Percentiles rank a stretch among this genome's conserved stretches.
Evolutionary conservation across 2,329 filamentous ascomycete genomes (phyloP).

Genomic region (Apiospora marii): DNA sequence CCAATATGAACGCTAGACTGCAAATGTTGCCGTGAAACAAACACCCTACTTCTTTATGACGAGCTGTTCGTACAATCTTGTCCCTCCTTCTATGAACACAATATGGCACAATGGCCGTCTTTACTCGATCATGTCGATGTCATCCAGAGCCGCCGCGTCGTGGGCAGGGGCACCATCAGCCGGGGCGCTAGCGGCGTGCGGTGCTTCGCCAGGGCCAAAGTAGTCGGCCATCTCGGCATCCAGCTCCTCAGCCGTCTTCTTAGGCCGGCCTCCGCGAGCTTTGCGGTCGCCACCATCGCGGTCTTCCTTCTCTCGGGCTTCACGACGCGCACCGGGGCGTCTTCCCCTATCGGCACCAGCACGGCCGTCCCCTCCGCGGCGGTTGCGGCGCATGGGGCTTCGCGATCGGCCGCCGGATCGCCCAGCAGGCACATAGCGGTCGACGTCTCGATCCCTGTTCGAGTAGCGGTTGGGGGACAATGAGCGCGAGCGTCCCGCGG

Average conservation of each 20-base stretch:
- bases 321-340: conserved; percentile 54
- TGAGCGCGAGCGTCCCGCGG: conserved; percentile 68
- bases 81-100: not conserved
- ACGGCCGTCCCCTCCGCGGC: conserved; percentile 46
- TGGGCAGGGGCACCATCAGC: conserved; percentile 41
- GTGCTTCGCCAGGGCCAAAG: conserved; percentile 62
- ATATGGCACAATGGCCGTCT: not conserved
- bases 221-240: conserved; percentile 98
- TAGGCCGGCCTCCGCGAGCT: conserved; percentile 66
- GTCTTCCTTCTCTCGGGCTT: conserved; percentile 49
- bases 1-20: not conserved
- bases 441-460: conserved; percentile 70
- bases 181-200: conserved; percentile 47
- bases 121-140: conserved; percentile 77
- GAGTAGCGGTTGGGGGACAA: conserved; percentile 57
- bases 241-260: conserved; percentile 90
- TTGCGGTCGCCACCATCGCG: conserved; percentile 49
- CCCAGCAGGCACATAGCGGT: conserved; percentile 75
- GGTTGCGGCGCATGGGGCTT: conserved; percentile 65
- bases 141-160: conserved; percentile 51
- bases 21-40: not conserved
- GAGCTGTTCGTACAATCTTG: not conserved
- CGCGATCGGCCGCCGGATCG: conserved; percentile 62
- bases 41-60: not conserved
- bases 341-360: conserved; percentile 47